These are phyloP conservation scores for Hypoxylon crocopeplum DNA, from an alignment of 495 filamentous ascomycete genomes.

Conservation along the genomic window DNA sequence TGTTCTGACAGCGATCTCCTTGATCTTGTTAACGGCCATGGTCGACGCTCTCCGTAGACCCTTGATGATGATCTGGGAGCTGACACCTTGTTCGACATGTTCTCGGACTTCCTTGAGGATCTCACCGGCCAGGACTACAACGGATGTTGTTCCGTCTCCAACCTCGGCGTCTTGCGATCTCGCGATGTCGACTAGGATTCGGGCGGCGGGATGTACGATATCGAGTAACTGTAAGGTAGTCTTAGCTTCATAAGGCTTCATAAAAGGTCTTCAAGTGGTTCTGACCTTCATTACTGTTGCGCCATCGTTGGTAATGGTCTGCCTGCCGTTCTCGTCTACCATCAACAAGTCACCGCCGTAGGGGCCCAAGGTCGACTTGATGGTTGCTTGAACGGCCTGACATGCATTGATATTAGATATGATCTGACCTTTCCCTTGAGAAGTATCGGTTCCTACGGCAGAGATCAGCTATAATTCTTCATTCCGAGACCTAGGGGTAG, in stretches of 20 bases:
- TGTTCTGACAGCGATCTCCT: constrained; percentile 93
- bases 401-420: constrained; percentile 99
- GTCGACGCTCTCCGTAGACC: constrained; percentile 84
- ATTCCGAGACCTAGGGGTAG: constrained; percentile 26
- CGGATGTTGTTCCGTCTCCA: constrained; percentile 95
- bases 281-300: constrained; percentile 98
- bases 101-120: constrained; percentile 95
- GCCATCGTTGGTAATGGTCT: constrained; percentile 99
- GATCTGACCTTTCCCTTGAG: constrained; percentile 96
- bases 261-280: not conserved
- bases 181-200: constrained; percentile 97
- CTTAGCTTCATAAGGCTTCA: not conserved
- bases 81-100: constrained; percentile 94
- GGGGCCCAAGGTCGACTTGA: constrained; percentile 94
- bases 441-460: constrained; percentile 85
- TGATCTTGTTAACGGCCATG: constrained; percentile 98
- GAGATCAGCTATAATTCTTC: constrained; percentile 30
- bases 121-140: constrained; percentile 94
- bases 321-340: constrained; percentile 91
- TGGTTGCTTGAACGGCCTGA: constrained; percentile 93
- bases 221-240: constrained; percentile 75
- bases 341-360: constrained; percentile 96
- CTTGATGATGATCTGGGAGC: constrained; percentile 97
- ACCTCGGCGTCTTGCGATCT: constrained; percentile 99
- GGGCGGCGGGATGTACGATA: constrained; percentile 96